A percentile compares a stretch with the other conserved stretches of the same genome.
Conservation (phyloP, 2,329 filamentous ascomycete species). For the Purpureocillium takamizusanense region DNA sequence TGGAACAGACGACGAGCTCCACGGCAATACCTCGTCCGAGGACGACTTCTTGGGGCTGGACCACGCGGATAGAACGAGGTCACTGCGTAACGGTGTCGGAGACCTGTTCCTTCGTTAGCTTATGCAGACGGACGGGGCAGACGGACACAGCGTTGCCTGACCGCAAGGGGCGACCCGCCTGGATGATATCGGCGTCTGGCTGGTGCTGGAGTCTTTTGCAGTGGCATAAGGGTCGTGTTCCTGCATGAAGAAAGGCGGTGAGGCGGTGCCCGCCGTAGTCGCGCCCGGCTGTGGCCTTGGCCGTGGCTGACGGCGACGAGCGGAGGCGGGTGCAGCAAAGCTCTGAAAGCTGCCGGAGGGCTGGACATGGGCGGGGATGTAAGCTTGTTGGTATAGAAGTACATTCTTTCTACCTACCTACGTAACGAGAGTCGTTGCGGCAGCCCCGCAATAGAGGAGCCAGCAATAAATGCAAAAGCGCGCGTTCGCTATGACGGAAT, state of each 20-base stretch:
- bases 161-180: neutral
- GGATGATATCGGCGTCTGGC: conserved; percentile 2
- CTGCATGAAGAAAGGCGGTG: too few relatives aligned
- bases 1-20: conserved; percentile 47
- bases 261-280: too few relatives aligned
- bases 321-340: too few relatives aligned
- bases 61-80: conserved; percentile 53
- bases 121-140: neutral
- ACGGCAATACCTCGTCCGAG: conserved; percentile 38
- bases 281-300: too few relatives aligned
- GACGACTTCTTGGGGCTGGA: conserved; percentile 59
- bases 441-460: too few relatives aligned
- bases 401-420: conserved; percentile 1
- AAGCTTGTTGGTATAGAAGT: conserved; percentile 1
- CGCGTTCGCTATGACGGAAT: too few relatives aligned
- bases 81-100: conserved; percentile 48
- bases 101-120: conserved; percentile 50
- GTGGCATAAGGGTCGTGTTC: too few relatives aligned
- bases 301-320: too few relatives aligned
- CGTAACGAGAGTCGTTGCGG: neutral
- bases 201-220: neutral
- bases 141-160: neutral
- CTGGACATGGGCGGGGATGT: neutral
- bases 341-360: too few relatives aligned
- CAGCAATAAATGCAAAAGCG: too few relatives aligned